phyloP scores from a whole-genome alignment of 306 rosid species.

The Acacia melanoxylon region DNA sequence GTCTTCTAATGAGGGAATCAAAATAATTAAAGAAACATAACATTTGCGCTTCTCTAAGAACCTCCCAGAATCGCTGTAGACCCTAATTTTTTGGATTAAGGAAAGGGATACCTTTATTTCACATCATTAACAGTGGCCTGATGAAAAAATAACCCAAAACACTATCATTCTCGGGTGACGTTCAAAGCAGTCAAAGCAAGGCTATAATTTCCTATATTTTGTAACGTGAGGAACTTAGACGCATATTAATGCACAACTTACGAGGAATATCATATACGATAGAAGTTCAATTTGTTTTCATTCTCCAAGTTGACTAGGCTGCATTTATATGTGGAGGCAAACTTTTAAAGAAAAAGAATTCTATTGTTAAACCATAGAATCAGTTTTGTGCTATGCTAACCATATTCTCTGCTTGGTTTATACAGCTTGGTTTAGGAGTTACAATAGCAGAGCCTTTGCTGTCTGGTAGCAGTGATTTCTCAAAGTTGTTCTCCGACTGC shows the following conservation, averaged over 20 bases:
- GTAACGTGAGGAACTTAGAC: neutral
- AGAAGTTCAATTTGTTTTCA: constrained; percentile 9
- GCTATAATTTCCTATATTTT: neutral
- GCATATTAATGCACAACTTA: neutral
- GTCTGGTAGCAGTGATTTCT: constrained; percentile 59
- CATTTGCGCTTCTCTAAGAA: neutral
- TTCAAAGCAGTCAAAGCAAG: neutral
- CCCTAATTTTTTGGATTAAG: neutral
- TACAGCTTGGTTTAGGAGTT: constrained; percentile 90
- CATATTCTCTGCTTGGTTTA: constrained; percentile 35
- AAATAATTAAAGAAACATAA: neutral
- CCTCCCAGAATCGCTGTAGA: neutral
- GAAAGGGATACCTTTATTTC: neutral
- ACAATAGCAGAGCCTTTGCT: constrained; percentile 68
- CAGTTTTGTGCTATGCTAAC: constrained; percentile 41
- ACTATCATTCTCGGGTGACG: neutral
- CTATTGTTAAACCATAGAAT: neutral
- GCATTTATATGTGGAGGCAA: neutral
- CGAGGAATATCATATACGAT: neutral
- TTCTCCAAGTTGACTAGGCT: neutral
- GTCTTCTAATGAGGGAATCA: neutral
- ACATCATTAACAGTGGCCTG: neutral
- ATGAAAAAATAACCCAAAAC: constrained; percentile 2
- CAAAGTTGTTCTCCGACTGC: constrained; percentile 84
- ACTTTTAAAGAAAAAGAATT: neutral